phyloP scores from a whole-genome alignment of 208 protist genomes.

The Entamoeba invadens region DNA sequence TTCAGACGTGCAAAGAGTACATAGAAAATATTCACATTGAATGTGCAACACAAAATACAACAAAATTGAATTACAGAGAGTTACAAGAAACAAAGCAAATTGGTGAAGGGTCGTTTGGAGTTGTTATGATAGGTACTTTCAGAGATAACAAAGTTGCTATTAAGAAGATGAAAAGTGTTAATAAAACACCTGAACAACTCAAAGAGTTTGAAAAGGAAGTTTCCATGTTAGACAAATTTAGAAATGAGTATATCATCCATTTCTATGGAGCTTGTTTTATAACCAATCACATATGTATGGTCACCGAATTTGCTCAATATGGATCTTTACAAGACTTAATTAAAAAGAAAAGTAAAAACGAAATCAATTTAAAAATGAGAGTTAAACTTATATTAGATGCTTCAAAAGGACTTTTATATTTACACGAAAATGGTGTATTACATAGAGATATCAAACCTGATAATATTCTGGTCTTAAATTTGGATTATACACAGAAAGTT shows the following conservation, averaged over 20 bases:
- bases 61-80: not conserved
- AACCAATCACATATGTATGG: conserved; percentile 31
- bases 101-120: conserved; percentile 24
- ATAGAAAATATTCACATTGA: not conserved
- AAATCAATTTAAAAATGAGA: not conserved
- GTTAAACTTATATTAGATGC: not conserved
- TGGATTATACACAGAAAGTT: not conserved
- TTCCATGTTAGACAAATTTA: too few species aligned
- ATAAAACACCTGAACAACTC: conserved; percentile 41
- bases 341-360: conserved; percentile 11
- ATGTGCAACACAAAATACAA: not conserved
- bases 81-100: too few species aligned
- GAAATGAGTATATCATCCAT: too few species aligned
- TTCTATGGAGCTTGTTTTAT: conserved; percentile 38
- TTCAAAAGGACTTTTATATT: too few species aligned
- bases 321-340: too few species aligned
- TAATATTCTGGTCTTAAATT: too few species aligned
- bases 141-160: conserved; percentile 28
- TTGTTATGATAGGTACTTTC: conserved; percentile 1
- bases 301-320: conserved; percentile 46
- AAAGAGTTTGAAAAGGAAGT: too few species aligned
- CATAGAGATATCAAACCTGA: too few species aligned
- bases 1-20: not conserved
- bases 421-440: too few species aligned
- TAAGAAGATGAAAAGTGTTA: conserved; percentile 36